phyloP scores from a whole-genome alignment of 2,329 filamentous ascomycete genomes.

The Fonsecaea monophora region DNA sequence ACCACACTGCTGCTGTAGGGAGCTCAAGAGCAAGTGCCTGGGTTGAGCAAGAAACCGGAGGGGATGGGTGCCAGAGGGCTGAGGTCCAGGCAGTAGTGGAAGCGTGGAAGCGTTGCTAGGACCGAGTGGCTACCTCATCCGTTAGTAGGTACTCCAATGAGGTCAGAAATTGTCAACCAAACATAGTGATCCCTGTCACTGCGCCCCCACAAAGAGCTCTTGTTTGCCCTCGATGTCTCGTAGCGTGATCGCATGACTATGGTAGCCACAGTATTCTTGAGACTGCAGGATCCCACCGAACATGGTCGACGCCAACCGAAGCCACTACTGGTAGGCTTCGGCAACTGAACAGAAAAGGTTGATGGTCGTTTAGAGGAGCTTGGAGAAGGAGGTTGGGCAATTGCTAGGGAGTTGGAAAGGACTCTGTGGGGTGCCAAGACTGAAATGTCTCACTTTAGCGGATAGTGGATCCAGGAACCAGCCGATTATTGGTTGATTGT shows the following conservation, averaged over 20 bases:
- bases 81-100: too few relatives aligned
- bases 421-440: not conserved
- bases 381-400: not conserved
- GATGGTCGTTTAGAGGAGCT: not conserved
- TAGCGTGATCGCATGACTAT: not conserved
- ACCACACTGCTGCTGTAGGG: not conserved
- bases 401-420: not conserved
- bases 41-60: too few relatives aligned
- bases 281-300: not conserved
- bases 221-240: not conserved
- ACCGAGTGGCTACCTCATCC: too few relatives aligned
- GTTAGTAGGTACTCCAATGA: not conserved
- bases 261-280: not conserved
- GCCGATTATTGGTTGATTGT: not conserved
- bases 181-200: not conserved
- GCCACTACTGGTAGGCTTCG: not conserved
- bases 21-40: too few relatives aligned
- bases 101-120: too few relatives aligned
- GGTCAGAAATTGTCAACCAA: not conserved
- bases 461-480: not conserved
- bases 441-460: constrained; percentile 1
- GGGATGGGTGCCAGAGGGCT: not conserved
- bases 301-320: not conserved
- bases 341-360: not conserved
- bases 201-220: not conserved